phyloP scores from a whole-genome alignment of 108 stramenopile species.

The Nitzschia sp. region DNA sequence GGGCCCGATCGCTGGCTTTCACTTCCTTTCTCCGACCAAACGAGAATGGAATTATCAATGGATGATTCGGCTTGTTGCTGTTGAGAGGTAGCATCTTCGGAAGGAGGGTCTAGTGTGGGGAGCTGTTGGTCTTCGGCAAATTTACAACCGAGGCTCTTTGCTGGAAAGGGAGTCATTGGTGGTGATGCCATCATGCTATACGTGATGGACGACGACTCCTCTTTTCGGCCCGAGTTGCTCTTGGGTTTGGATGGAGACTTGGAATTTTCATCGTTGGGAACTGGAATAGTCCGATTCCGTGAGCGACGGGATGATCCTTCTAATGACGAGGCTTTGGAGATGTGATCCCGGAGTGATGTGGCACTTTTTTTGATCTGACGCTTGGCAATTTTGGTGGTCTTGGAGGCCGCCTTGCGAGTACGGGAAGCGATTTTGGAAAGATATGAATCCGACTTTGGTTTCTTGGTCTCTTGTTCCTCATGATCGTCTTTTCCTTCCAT shows the following conservation, averaged over 20 bases:
- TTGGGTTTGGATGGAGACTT: neutral
- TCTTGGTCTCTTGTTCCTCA: neutral
- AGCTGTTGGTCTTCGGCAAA: neutral
- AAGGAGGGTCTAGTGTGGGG: neutral
- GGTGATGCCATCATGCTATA: neutral
- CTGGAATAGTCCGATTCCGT: neutral
- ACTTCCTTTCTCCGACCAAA: too few species aligned
- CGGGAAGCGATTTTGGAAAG: neutral
- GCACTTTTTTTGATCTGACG: neutral
- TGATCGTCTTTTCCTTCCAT: neutral
- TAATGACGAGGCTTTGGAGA: neutral
- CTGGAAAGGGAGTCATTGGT: conserved; percentile 2
- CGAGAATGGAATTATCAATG: neutral
- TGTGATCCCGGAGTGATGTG: too few species aligned
- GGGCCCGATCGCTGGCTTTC: too few species aligned
- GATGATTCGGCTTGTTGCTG: neutral
- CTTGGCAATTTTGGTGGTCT: conserved; percentile 7
- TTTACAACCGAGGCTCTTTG: neutral
- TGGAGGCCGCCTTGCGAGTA: conserved; percentile 11
- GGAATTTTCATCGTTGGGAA: neutral
- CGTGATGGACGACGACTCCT: too few species aligned
- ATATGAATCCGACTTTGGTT: conserved; percentile 8
- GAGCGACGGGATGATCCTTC: neutral
- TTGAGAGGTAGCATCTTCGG: neutral
- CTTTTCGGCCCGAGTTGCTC: neutral